Conservation (phyloP, 768 basidiomycete species). For the Phanerochaete carnosa region DNA sequence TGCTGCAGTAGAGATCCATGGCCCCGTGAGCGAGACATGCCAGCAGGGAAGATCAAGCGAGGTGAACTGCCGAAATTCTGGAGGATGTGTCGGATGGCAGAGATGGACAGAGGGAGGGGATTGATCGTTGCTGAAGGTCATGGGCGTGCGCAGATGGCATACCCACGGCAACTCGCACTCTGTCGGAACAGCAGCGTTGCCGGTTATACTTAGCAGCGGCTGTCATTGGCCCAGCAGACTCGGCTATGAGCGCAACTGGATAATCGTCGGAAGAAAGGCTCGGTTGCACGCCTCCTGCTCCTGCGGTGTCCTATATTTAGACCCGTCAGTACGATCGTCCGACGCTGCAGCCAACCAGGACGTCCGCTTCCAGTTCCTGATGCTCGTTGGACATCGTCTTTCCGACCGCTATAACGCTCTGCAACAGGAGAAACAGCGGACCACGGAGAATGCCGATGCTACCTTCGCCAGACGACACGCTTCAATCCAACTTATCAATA, state of each 20-base stretch:
- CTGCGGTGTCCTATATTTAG: neutral
- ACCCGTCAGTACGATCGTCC: neutral
- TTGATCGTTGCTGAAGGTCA: neutral
- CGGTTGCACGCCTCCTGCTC: neutral
- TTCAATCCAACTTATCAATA: too few species aligned
- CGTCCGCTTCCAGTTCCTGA: neutral
- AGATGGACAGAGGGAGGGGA: neutral
- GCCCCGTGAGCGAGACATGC: neutral
- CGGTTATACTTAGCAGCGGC: neutral
- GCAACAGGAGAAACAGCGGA: too few species aligned
- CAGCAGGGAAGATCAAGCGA: neutral
- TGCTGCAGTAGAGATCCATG: neutral
- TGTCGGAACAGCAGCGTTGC: neutral
- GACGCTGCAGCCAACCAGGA: neutral
- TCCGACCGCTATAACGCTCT: too few species aligned
- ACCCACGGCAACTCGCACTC: neutral
- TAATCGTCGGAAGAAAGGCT: neutral
- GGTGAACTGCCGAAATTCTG: neutral
- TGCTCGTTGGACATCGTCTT: too few species aligned
- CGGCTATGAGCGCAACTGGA: neutral
- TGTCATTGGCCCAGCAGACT: neutral
- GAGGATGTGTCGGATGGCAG: neutral
- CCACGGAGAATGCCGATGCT: too few species aligned
- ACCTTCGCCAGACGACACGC: too few species aligned
- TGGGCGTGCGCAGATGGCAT: neutral